Conservation (phyloP, 768 basidiomycete species). For the Cubamyces lactineus region DNA sequence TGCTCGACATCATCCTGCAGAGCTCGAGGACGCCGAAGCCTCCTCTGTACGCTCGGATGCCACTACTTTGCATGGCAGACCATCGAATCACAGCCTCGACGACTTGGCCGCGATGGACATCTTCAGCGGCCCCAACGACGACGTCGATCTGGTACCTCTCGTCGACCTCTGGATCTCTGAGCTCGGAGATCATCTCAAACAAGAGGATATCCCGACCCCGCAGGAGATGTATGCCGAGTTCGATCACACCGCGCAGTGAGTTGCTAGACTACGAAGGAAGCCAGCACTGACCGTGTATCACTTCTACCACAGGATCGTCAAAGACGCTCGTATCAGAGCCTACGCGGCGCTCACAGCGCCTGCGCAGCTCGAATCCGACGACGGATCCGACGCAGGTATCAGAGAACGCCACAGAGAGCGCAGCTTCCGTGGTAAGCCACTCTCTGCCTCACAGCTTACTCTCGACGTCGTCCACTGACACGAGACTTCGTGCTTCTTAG, state of each 20-base stretch:
- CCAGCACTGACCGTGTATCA: not conserved
- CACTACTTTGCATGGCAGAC: not conserved
- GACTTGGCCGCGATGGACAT: not conserved
- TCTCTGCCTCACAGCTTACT: too few relatives aligned
- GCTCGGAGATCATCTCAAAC: not conserved
- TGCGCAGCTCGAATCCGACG: too few relatives aligned
- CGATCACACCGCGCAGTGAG: not conserved
- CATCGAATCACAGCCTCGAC: not conserved
- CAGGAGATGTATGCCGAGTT: not conserved
- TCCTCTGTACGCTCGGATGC: not conserved
- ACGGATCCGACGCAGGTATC: too few relatives aligned
- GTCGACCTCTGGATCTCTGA: not conserved
- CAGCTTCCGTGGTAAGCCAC: too few relatives aligned
- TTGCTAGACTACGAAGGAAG: not conserved
- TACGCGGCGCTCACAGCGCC: too few relatives aligned
- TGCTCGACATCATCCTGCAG: not conserved
- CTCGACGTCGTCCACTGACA: too few relatives aligned
- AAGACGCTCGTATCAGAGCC: too few relatives aligned
- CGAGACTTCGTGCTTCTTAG: too few relatives aligned
- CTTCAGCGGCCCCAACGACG: not conserved
- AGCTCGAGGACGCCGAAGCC: not conserved
- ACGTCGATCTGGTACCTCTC: not conserved
- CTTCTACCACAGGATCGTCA: not conserved
- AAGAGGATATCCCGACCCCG: not conserved
- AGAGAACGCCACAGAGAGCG: too few relatives aligned